phyloP scores from a whole-genome alignment of 495 filamentous ascomycete species.

The Penicillium angulare region DNA sequence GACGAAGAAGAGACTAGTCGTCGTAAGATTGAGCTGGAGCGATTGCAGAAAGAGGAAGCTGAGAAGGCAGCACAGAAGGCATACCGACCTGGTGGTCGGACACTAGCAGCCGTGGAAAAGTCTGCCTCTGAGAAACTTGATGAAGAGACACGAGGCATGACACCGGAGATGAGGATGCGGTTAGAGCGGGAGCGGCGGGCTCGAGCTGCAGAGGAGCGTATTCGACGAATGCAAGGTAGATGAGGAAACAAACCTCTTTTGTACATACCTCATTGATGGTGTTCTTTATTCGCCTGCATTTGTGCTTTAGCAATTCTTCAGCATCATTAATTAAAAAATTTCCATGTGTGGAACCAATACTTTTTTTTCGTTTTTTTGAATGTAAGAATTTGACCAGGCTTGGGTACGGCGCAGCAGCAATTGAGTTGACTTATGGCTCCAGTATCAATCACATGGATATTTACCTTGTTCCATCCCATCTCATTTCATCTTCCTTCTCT shows the following conservation, averaged over 20 bases:
- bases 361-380: no score
- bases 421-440: no score
- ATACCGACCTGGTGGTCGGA: slow-evolving; percentile 42
- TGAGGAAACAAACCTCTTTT: slow-evolving; percentile 5
- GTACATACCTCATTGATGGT: background rate
- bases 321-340: no score
- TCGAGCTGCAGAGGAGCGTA: slow-evolving; percentile 82
- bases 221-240: slow-evolving; percentile 58
- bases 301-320: no score
- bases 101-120: slow-evolving; percentile 56
- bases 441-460: no score
- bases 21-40: slow-evolving; percentile 59
- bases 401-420: no score
- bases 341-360: no score
- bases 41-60: slow-evolving; percentile 66
- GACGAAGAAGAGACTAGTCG: slow-evolving; percentile 57
- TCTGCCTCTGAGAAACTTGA: slow-evolving; percentile 72
- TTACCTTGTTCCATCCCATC: no score
- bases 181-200: slow-evolving; percentile 80
- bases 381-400: no score
- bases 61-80: slow-evolving; percentile 43
- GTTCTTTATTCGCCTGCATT: background rate
- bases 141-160: slow-evolving; percentile 81
- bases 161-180: slow-evolving; percentile 75
- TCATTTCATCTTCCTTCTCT: no score